Base-by-base conservation (phyloP, 2,329 filamentous ascomycete species). In the Fusarium proliferatum region DNA sequence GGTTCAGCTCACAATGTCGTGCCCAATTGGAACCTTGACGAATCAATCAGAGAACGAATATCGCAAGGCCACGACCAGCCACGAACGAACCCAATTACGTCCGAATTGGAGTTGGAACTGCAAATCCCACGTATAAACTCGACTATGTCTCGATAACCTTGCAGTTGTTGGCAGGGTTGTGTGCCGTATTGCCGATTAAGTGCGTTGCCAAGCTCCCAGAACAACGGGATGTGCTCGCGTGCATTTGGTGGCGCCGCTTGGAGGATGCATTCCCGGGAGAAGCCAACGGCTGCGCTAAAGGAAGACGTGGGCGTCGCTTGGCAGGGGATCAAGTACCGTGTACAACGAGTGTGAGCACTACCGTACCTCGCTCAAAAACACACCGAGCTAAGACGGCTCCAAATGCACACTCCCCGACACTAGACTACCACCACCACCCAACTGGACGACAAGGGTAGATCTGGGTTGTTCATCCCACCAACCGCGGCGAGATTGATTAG, bases 181-280 rank as follows among this genome's bases (percentile, higher is more conserved):
- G 71, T 77, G 76, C 76, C 76, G 76, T 57, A 38, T 55, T 71
- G 62, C 76, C 76, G 76, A 76, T 57, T 64, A 74, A 71, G 76
- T 77, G 74, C 72, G 49, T 36, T 70, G 68, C 76, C 76, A 69
- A 76, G 71, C 45, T 63, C 43, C 58, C 39, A 66, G 51, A 74
- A 61, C 51, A 58, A 64, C 56, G 52, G 66, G 34, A 66, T 34
- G 52, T 61, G 70, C 53, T 71, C 46, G 55, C 43, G 30, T 73
- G 69, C 75, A 72, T 63, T 53, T 46, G 59, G 45, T 63, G 69
- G 71, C 30, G 51, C 51, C 56, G 67, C 65, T 62, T 74, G 72
- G 75, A 52, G 69, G 73, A 55, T 75, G 60, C 63, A 70, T 62
- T 67, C 63, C 64, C 70, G 74, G 67, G 51, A 73, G 46, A 67